Evolutionary conservation across 441 rosid genomes (phyloP), one percentile per base, ranked within the genome.

Genomic region (Capsella rubella): DNA sequence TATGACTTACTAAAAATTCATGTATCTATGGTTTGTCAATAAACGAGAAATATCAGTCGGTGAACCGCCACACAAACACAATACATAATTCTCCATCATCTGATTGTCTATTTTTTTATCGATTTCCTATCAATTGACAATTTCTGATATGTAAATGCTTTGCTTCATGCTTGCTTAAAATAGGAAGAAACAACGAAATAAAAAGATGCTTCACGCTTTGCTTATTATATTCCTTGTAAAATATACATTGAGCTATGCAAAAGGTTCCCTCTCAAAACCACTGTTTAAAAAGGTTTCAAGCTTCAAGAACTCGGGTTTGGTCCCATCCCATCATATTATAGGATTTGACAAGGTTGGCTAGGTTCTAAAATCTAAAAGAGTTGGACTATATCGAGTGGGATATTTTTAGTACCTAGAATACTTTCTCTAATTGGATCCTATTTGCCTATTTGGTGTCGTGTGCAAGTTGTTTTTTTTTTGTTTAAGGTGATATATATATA

Each of bases 351-450:
- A 32, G 42, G 32, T 56, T 14, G 59, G 37, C 8, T 1, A 29
- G 18, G 37, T 9, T 54, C 18, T 28, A 21, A 21, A 21, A 21
- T 21, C 25, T 21, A 21, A 16, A 55, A 31, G n/a, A 55, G 45
- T 21, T 11, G 37, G 57, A 35, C 28, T 6, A 45, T 25, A 39
- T 28, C 29, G 67, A 49, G 46, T 59, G 37, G 29, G 51, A 27
- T 70, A 46, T 16, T 16, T 18, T 16, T 18, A 49, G 8, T 27
- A 6, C 59, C 21, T 25, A 59, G 27, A 13, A 53, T 40, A 51
- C 8, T 27, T 34, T 59, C 8, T 57, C 49, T 70, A 8, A 51
- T 42, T 54, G 76, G 55, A 21, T 63, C 76, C 76, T 32, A 57
- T 21, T 21, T 34, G 73, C 37, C 39, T 34, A 34, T 14, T 34